Percentiles rank a stretch among this genome's conserved stretches.
phyloP scores from a whole-genome alignment of 1,139 yeast species.

The Candida pseudocylindracea region DNA sequence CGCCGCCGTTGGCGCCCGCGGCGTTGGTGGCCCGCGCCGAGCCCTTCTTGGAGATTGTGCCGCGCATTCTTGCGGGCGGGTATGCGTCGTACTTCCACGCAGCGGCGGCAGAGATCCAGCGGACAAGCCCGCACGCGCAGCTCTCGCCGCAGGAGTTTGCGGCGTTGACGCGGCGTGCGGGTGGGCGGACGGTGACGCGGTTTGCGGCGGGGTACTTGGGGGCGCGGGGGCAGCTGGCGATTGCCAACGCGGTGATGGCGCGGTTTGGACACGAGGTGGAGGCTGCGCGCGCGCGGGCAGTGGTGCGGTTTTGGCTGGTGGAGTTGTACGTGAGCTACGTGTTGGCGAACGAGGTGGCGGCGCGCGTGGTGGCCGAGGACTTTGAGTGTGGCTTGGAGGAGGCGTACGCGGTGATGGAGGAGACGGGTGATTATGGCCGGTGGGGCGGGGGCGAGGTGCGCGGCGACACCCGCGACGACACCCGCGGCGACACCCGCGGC shows the following conservation, averaged over 20 bases:
- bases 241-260: constrained; percentile 37
- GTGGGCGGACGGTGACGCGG: constrained; percentile 18
- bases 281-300: constrained; percentile 9
- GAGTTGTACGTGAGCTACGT: constrained; percentile 33
- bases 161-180: constrained; percentile 3
- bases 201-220: constrained; percentile 23
- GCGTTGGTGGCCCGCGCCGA: constrained; percentile 8
- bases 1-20: constrained; percentile 9
- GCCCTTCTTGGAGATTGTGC: constrained; percentile 12
- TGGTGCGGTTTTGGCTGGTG: constrained; percentile 32
- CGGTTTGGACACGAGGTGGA: constrained; percentile 23
- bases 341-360: constrained; percentile 38
- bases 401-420: constrained; percentile 21
- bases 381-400: constrained; percentile 11
- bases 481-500: too few relatives aligned
- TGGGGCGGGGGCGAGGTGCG: constrained; percentile 18
- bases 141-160: constrained; percentile 2
- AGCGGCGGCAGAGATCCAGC: constrained; percentile 18
- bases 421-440: constrained; percentile 34
- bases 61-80: constrained; percentile 20
- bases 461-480: too few relatives aligned
- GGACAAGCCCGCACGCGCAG: constrained; percentile 10
- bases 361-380: constrained; percentile 27
- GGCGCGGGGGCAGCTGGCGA: constrained; percentile 27
- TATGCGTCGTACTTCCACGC: constrained; percentile 21